A percentile compares a stretch with the other conserved stretches of the same genome.
These are phyloP conservation scores for Mycena metata DNA, from an alignment of 768 basidiomycete genomes.

Conservation along the genomic window DNA sequence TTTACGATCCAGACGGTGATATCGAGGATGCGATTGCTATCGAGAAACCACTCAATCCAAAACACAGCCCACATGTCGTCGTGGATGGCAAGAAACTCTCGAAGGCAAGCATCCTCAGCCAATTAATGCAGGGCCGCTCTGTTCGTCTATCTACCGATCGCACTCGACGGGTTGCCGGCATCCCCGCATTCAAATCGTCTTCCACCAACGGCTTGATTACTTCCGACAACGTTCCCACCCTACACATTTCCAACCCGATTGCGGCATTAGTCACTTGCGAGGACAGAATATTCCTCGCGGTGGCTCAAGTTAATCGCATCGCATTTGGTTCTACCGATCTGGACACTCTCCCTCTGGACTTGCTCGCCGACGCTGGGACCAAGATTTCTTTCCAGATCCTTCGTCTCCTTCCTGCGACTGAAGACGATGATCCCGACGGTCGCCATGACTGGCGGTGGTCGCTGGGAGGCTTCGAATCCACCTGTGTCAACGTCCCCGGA, in stretches of 20 bases:
- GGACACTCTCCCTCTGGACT: constrained; percentile 2
- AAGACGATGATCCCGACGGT: background rate
- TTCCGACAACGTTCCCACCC: background rate
- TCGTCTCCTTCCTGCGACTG: background rate
- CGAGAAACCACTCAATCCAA: background rate
- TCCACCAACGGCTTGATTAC: background rate
- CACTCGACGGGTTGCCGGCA: constrained; percentile 4
- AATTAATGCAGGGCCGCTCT: constrained; percentile 11
- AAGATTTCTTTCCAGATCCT: constrained; percentile 21
- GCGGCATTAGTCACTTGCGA: constrained; percentile 10
- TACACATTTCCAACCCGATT: constrained; percentile 17
- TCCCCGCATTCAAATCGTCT: constrained; percentile 13
- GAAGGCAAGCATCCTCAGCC: constrained; percentile 7
- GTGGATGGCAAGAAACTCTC: constrained; percentile 12
- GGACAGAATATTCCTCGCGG: background rate
- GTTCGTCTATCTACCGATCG: constrained; percentile 12
- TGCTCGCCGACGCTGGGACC: background rate
- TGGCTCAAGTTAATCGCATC: constrained; percentile 13
- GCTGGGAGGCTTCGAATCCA: too few relatives aligned
- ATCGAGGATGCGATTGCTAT: constrained; percentile 6
- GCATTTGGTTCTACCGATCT: background rate
- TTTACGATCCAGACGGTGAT: background rate
- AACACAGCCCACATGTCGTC: constrained; percentile 10
- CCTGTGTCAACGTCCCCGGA: too few relatives aligned
- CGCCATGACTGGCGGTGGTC: constrained; percentile 23